phyloP scores from a whole-genome alignment of 352 stramenopile species.

The Globisporangium nagaii region DNA sequence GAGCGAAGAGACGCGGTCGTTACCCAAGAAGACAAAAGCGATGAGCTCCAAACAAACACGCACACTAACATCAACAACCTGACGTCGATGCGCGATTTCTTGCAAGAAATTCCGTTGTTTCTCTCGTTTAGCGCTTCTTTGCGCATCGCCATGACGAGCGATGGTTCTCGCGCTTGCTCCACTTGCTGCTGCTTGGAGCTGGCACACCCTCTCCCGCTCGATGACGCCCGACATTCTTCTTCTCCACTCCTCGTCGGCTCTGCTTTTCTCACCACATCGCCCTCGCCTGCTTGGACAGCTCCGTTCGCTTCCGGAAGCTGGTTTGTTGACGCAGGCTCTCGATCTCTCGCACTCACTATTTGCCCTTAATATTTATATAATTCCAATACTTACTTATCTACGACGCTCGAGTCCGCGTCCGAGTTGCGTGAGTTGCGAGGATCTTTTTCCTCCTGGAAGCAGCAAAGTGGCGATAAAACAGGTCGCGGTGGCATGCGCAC shows the following conservation, averaged over 20 bases:
- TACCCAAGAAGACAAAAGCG: neutral
- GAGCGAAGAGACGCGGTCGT: neutral
- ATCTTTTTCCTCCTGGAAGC: neutral
- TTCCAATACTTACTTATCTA: conserved; percentile 7
- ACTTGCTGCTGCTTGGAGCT: too few relatives aligned
- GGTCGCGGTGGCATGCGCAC: neutral
- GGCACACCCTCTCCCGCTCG: neutral
- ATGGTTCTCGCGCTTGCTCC: too few relatives aligned
- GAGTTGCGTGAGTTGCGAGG: neutral
- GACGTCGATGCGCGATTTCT: too few relatives aligned
- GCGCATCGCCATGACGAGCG: neutral
- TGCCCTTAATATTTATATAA: conserved; percentile 11
- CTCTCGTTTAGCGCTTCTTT: conserved; percentile 1
- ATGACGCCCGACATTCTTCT: neutral
- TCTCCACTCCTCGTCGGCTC: too few relatives aligned
- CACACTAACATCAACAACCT: neutral
- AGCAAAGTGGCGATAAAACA: neutral
- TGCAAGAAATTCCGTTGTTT: conserved; percentile 6
- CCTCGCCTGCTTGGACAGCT: neutral
- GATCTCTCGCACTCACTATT: neutral
- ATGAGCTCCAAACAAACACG: neutral
- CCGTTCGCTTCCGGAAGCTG: conserved; percentile 2
- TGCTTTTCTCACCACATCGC: too few relatives aligned
- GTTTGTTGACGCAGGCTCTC: neutral
- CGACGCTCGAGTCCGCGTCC: neutral